phyloP scores from a whole-genome alignment of 805 yeast genomes.

The Wickerhamomyces chaumierensis region DNA sequence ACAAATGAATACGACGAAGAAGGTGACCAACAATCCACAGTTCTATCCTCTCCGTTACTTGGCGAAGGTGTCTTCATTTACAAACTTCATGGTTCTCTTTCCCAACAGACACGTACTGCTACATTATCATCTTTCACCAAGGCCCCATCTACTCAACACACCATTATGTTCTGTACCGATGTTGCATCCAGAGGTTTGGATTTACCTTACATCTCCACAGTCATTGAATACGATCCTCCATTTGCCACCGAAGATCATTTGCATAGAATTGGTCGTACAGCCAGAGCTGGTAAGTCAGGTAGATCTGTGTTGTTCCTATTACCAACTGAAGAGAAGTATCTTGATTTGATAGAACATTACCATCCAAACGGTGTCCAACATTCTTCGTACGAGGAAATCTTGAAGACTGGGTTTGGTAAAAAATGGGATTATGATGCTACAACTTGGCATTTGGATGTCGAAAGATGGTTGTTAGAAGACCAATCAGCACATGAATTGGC shows the following conservation, averaged over 20 bases:
- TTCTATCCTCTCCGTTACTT: slow-evolving; percentile 42
- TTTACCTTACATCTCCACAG: slow-evolving; percentile 74
- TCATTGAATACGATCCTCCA: slow-evolving; percentile 92
- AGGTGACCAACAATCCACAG: slow-evolving; percentile 23
- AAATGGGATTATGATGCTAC: slow-evolving; percentile 94
- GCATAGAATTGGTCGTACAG: slow-evolving; percentile 96
- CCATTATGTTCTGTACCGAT: slow-evolving; percentile 86
- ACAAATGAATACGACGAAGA: slow-evolving; percentile 23
- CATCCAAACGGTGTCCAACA: slow-evolving; percentile 47
- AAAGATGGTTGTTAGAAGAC: slow-evolving; percentile 77
- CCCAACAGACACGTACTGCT: slow-evolving; percentile 73
- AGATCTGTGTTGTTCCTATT: slow-evolving; percentile 64
- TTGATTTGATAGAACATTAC: slow-evolving; percentile 44
- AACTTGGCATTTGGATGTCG: slow-evolving; percentile 87
- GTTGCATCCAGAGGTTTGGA: slow-evolving; percentile 97
- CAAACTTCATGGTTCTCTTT: slow-evolving; percentile 83
- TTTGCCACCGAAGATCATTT: slow-evolving; percentile 89
- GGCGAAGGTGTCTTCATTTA: slow-evolving; percentile 36
- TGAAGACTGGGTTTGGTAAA: slow-evolving; percentile 28
- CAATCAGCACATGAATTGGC: slow-evolving; percentile 51
- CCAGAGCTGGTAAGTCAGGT: slow-evolving; percentile 91
- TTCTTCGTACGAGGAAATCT: slow-evolving; percentile 35
- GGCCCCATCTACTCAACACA: slow-evolving; percentile 34
- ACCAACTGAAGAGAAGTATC: slow-evolving; percentile 89
- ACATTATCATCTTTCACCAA: slow-evolving; percentile 38